Conservation (phyloP, 345 rosid genomes). For the Carallia pectinifolia region DNA sequence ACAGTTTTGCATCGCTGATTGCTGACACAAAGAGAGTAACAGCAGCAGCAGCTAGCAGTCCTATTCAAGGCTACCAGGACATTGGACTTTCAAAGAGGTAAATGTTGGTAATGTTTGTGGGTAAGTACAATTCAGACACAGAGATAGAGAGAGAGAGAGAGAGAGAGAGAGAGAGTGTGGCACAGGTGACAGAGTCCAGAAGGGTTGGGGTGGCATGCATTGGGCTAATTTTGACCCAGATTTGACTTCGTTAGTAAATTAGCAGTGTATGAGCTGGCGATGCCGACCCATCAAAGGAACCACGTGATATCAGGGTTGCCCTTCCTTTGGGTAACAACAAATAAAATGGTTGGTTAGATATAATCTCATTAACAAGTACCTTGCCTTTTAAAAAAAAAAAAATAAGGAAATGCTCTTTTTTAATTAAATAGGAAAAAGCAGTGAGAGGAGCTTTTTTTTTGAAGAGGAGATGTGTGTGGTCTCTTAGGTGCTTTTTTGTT, state of each 20-base stretch:
- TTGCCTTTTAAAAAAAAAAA: neutral
- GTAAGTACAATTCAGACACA: neutral
- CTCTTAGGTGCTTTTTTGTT: too few species aligned
- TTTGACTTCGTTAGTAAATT: conserved; percentile 25
- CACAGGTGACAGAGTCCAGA: conserved; percentile 11
- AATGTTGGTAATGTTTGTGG: neutral
- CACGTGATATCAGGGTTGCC: conserved; percentile 12
- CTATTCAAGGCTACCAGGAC: neutral
- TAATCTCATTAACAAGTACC: neutral
- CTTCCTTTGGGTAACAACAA: neutral
- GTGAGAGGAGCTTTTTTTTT: too few species aligned
- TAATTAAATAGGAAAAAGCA: neutral
- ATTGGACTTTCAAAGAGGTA: neutral
- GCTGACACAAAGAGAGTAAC: conserved; percentile 6
- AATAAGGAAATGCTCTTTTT: neutral
- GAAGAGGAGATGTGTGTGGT: too few species aligned
- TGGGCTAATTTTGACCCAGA: conserved; percentile 18
- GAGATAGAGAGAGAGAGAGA: neutral
- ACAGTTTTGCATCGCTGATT: conserved; percentile 12
- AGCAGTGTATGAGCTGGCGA: conserved; percentile 30
- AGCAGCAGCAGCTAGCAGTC: conserved; percentile 2
- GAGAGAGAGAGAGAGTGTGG: neutral
- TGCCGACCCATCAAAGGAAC: conserved; percentile 26
- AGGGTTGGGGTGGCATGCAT: conserved; percentile 19
- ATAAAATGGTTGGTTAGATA: neutral